Conservation (phyloP, 2,329 filamentous ascomycete species). For the Talaromyces sp. region DNA sequence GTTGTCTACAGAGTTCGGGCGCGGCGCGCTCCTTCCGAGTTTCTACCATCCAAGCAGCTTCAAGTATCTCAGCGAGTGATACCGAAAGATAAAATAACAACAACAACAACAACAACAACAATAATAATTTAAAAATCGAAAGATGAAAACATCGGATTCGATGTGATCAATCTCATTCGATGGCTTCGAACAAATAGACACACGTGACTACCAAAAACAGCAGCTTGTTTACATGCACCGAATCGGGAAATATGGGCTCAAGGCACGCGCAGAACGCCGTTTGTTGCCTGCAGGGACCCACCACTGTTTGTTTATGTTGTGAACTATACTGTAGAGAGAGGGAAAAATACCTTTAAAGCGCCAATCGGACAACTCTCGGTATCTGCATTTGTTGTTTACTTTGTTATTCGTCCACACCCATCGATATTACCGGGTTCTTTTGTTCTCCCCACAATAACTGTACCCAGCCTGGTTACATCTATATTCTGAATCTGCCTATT, state of each 20-base stretch:
- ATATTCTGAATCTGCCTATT: neutral
- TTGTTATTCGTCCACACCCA: conserved; percentile 3
- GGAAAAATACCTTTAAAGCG: conserved; percentile 9
- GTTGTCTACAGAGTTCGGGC: neutral
- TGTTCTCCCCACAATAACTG: neutral
- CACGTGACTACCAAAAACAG: conserved; percentile 25
- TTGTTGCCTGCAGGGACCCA: conserved; percentile 25
- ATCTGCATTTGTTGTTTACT: conserved; percentile 4
- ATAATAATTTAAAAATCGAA: neutral
- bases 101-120: too few species aligned
- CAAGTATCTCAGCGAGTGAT: too few species aligned
- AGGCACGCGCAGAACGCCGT: conserved; percentile 19
- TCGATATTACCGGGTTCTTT: neutral
- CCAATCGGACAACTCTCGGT: conserved; percentile 5
- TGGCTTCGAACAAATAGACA: neutral
- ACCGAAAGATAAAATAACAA: too few species aligned
- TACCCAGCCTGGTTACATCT: neutral
- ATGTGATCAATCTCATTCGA: too few species aligned
- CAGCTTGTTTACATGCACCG: conserved; percentile 26
- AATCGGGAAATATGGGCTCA: conserved; percentile 18
- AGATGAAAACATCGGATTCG: neutral
- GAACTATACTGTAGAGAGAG: too few species aligned
- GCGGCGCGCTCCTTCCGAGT: neutral
- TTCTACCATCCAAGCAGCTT: neutral
- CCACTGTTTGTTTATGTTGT: conserved; percentile 31